Evolutionary conservation across 768 basidiomycete genomes (phyloP).

Genomic region (Trametes cingulata): DNA sequence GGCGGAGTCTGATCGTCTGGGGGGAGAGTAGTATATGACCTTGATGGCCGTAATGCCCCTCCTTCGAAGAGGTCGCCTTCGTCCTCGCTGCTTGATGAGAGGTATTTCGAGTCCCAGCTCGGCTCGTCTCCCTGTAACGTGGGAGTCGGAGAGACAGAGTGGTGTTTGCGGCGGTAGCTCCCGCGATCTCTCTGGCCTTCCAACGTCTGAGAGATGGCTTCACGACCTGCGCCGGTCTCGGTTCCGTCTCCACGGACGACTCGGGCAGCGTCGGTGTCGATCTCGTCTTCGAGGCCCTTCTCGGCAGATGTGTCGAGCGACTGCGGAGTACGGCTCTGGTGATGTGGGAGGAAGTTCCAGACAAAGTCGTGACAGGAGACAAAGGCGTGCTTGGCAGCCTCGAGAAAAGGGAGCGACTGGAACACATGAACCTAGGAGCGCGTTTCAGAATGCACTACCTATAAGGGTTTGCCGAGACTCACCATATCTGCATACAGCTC

Average conservation of each 20-base stretch:
- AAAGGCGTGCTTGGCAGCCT: conserved; percentile 65
- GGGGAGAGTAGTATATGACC: not conserved
- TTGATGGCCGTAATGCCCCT: not conserved
- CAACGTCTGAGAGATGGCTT: conserved; percentile 3
- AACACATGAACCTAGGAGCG: conserved; percentile 92
- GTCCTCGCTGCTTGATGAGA: conserved; percentile 29
- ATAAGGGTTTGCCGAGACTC: conserved; percentile 31
- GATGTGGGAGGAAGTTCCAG: conserved; percentile 53
- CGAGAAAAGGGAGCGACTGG: conserved; percentile 82
- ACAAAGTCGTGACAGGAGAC: conserved; percentile 72
- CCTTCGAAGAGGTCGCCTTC: conserved; percentile 24
- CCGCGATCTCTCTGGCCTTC: conserved; percentile 22
- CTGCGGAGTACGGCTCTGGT: conserved; percentile 52
- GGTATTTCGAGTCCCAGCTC: conserved; percentile 51
- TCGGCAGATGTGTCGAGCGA: conserved; percentile 56
- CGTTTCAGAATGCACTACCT: no score
- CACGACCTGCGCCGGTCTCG: conserved; percentile 38
- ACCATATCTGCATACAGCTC: conserved; percentile 93
- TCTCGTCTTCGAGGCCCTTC: conserved; percentile 65
- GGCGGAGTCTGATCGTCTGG: not conserved
- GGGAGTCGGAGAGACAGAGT: not conserved
- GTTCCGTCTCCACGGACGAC: conserved; percentile 77
- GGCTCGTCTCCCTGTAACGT: conserved; percentile 36
- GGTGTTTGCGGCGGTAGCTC: conserved; percentile 27
- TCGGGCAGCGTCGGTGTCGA: conserved; percentile 62